These are phyloP conservation scores for Nicotiana rustica DNA, from an alignment of 305 asterid species.

Conservation along the genomic window DNA sequence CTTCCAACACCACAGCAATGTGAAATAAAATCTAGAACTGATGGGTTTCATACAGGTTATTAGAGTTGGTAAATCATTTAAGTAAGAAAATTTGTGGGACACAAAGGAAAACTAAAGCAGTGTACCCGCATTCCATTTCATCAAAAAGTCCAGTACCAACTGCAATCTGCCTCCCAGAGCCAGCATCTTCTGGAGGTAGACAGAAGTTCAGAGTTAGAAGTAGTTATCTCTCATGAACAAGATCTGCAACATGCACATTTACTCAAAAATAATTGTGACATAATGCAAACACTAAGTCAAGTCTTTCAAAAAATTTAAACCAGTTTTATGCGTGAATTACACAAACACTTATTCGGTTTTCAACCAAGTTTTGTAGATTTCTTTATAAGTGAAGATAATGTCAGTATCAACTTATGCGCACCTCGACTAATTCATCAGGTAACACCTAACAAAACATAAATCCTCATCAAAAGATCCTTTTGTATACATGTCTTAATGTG, in stretches of 20 bases:
- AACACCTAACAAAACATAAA: constrained; percentile 13
- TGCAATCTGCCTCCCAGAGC: constrained; percentile 66
- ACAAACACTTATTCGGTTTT: neutral
- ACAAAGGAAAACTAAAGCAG: neutral
- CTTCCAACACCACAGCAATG: neutral
- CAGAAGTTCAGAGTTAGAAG: constrained; percentile 18
- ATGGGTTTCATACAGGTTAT: neutral
- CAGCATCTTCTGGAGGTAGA: constrained; percentile 56
- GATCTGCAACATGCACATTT: constrained; percentile 14
- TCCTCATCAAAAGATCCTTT: constrained; percentile 7
- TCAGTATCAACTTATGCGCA: neutral
- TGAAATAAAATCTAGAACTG: neutral
- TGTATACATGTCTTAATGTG: neutral
- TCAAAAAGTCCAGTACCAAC: constrained; percentile 79
- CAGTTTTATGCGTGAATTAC: neutral
- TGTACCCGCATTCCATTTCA: constrained; percentile 33
- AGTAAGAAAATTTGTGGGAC: neutral
- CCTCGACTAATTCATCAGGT: neutral
- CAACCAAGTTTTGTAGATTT: neutral
- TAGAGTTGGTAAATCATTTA: constrained; percentile 24
- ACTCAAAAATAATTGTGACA: neutral
- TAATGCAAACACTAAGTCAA: neutral
- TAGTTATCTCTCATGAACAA: constrained; percentile 8
- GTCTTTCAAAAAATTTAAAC: neutral
- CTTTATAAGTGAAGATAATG: neutral